These are phyloP conservation scores for Glebionis coronaria DNA, from an alignment of 129 eudicot genomes.

Conservation along the genomic window DNA sequence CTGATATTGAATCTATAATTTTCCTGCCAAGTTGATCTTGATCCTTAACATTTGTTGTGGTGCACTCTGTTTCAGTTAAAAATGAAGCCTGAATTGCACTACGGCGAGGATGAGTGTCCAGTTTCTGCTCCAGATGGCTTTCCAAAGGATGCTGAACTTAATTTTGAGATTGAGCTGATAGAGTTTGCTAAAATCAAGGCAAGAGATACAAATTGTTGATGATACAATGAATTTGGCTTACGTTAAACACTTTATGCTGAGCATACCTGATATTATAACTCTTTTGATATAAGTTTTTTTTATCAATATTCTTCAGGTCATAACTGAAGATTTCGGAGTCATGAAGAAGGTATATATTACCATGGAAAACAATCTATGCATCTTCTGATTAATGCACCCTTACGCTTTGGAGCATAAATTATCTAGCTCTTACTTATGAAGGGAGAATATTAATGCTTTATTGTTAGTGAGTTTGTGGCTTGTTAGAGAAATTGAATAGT, in stretches of 20 bases:
- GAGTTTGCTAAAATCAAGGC: conserved; percentile 95
- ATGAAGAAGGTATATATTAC: conserved; percentile 68
- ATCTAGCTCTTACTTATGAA: no score
- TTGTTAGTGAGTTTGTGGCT: no score
- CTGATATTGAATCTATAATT: conserved; percentile 14
- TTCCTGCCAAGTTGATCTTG: conserved; percentile 5
- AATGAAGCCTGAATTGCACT: conserved; percentile 95
- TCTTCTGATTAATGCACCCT: neutral
- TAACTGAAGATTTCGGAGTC: conserved; percentile 82
- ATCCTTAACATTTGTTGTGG: conserved; percentile 17
- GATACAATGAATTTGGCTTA: neutral
- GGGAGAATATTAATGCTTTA: no score
- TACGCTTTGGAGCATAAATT: no score
- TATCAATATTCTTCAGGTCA: conserved; percentile 47
- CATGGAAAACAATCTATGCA: neutral
- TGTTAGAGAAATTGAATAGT: no score
- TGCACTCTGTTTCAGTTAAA: conserved; percentile 59
- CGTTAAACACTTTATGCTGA: neutral
- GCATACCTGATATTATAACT: conserved; percentile 12
- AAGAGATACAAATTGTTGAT: conserved; percentile 26
- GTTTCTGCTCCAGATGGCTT: conserved; percentile 70
- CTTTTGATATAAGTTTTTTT: neutral
- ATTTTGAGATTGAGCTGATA: conserved; percentile 91
- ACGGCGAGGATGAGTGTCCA: conserved; percentile 95
- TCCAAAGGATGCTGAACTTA: conserved; percentile 94